Conservation (phyloP, 2,329 filamentous ascomycete species). For the Alternaria burnsii region DNA sequence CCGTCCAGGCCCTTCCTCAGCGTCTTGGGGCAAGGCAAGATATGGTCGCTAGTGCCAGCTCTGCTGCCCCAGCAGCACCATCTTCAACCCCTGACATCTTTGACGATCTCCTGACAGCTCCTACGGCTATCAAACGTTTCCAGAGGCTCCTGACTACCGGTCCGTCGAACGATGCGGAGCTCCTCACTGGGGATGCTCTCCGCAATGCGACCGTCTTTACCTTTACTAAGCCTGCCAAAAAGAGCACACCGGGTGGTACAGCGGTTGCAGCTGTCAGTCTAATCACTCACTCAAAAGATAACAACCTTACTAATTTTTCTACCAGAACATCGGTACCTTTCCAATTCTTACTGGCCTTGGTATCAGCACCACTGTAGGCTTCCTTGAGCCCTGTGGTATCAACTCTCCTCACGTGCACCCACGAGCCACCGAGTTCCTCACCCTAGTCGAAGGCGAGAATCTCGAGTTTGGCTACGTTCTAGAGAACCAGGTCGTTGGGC, state of each 20-base stretch:
- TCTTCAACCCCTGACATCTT: conserved; percentile 35
- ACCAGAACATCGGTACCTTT: conserved; percentile 50
- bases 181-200: conserved; percentile 45
- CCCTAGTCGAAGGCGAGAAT: conserved; percentile 52
- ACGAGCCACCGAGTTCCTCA: conserved; percentile 59
- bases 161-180: conserved; percentile 15
- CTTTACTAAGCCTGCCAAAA: conserved; percentile 54
- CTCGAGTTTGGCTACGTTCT: conserved; percentile 58
- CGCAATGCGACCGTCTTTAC: conserved; percentile 68
- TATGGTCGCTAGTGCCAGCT: conserved; percentile 9
- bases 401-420: conserved; percentile 61
- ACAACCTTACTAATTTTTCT: conserved; percentile 1
- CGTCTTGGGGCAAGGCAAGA: background rate
- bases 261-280: conserved; percentile 37
- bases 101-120: conserved; percentile 41
- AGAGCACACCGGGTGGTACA: conserved; percentile 63
- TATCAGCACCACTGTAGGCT: conserved; percentile 50
- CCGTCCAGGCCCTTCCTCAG: conserved; percentile 45
- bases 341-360: conserved; percentile 52
- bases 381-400: conserved; percentile 57
- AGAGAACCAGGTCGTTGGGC: conserved; percentile 54
- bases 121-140: conserved; percentile 52
- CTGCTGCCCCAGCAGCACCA: conserved; percentile 12
- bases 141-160: conserved; percentile 47
- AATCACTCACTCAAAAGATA: background rate